Conservation (phyloP, 2,329 filamentous ascomycete genomes). For the Sclerotiophoma versabilis region DNA sequence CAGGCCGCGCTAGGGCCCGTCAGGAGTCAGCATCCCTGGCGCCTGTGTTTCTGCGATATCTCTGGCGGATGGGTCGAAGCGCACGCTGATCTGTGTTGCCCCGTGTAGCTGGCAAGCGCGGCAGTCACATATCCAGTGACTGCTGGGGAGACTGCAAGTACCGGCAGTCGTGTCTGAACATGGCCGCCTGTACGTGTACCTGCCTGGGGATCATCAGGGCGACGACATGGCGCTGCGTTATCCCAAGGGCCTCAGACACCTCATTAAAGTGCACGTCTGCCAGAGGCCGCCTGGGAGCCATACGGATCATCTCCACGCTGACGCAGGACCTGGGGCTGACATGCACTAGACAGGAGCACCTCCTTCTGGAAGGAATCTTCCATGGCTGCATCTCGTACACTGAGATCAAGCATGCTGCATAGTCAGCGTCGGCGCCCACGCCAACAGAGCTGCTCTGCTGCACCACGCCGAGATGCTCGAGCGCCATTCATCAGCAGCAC, state of each 20-base stretch:
- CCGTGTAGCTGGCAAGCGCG: constrained; percentile 15
- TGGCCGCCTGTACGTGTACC: background rate
- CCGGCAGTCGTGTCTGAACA: background rate
- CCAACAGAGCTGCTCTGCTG: constrained; percentile 5
- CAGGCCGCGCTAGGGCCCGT: constrained; percentile 11
- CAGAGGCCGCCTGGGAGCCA: constrained; percentile 1
- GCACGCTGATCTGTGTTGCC: constrained; percentile 13
- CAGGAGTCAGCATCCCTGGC: constrained; percentile 20
- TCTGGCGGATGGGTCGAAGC: constrained; percentile 4
- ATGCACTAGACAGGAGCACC: constrained; percentile 6
- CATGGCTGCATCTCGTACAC: constrained; percentile 4
- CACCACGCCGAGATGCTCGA: constrained; percentile 14
- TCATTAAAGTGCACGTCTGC: constrained; percentile 19
- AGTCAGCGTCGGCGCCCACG: constrained; percentile 1
- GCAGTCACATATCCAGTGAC: background rate
- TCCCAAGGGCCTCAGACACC: constrained; percentile 12
- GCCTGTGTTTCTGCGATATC: constrained; percentile 13
- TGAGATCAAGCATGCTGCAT: background rate
- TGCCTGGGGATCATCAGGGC: constrained; percentile 11
- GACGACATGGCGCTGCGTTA: constrained; percentile 11
- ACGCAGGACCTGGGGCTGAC: constrained; percentile 15
- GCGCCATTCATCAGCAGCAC: constrained; percentile 12
- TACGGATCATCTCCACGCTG: constrained; percentile 12
- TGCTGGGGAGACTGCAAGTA: background rate
- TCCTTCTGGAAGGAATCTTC: constrained; percentile 11